phyloP scores from a whole-genome alignment of 73 alveolate species.

The Paramecium sonneborni region DNA sequence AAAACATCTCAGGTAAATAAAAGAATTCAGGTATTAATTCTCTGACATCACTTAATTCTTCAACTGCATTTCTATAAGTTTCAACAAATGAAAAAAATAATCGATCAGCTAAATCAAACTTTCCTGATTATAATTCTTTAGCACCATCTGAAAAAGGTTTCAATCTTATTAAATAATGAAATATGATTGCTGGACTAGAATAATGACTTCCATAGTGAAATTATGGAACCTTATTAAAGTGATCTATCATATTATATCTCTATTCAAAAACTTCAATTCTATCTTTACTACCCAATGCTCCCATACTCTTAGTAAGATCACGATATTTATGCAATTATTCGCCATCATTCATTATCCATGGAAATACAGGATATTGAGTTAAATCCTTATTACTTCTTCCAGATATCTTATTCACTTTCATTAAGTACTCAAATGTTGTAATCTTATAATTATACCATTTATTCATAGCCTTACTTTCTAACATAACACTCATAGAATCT shows the following conservation, averaged over 20 bases:
- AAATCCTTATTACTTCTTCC: constrained; percentile 79
- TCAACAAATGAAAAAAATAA: constrained; percentile 83
- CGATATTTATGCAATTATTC: constrained; percentile 51
- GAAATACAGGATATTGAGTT: constrained; percentile 85
- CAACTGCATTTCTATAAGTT: constrained; percentile 79
- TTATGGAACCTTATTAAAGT: constrained; percentile 61
- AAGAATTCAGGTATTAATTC: constrained; percentile 97
- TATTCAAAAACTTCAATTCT: constrained; percentile 57
- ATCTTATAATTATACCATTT: constrained; percentile 64
- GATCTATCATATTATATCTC: constrained; percentile 63
- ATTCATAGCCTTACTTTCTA: background rate
- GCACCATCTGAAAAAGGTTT: constrained; percentile 93
- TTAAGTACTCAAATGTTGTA: constrained; percentile 78
- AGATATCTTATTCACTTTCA: constrained; percentile 72
- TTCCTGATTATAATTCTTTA: constrained; percentile 88
- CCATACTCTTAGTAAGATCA: constrained; percentile 66
- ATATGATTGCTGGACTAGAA: constrained; percentile 94
- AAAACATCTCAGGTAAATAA: constrained; percentile 92
- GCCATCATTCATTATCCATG: constrained; percentile 81
- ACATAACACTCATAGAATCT: constrained; percentile 48
- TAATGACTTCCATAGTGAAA: constrained; percentile 97
- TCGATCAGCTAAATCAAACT: constrained; percentile 93
- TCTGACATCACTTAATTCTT: constrained; percentile 92
- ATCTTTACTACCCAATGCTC: constrained; percentile 63
- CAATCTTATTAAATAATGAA: constrained; percentile 88